phyloP scores from a whole-genome alignment of 2,329 filamentous ascomycete genomes.

The Ophiosphaerella narmari region DNA sequence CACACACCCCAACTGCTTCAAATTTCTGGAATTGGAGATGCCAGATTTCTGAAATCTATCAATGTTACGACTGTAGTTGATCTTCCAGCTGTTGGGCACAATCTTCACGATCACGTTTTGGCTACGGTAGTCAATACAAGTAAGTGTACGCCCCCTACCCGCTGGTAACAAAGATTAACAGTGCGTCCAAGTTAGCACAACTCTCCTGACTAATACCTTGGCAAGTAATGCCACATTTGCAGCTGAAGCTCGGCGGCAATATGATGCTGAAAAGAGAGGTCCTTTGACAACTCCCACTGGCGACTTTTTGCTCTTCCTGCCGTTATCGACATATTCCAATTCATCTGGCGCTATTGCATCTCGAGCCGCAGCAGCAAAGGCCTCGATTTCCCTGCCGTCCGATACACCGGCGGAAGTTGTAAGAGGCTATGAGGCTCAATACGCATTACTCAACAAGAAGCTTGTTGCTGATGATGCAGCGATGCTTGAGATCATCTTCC shows the following conservation, averaged over 20 bases:
- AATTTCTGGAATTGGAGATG: conserved; percentile 33
- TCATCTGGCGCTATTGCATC: conserved; percentile 15
- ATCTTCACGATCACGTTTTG: conserved; percentile 27
- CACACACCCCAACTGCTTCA: conserved; percentile 35
- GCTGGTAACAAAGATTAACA: background rate
- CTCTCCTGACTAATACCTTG: no score
- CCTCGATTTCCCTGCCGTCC: conserved; percentile 20
- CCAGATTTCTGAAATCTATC: conserved; percentile 22
- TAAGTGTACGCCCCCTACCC: conserved; percentile 1
- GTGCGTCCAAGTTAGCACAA: background rate
- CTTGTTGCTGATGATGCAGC: conserved; percentile 21
- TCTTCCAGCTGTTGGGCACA: conserved; percentile 32
- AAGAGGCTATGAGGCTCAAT: conserved; percentile 20
- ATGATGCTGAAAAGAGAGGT: conserved; percentile 13
- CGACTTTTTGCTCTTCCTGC: conserved; percentile 30
- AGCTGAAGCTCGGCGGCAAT: conserved; percentile 22
- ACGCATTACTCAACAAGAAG: conserved; percentile 21
- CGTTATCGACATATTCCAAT: conserved; percentile 23
- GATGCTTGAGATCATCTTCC: conserved; percentile 26
- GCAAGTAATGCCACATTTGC: conserved; percentile 23
- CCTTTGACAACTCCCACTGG: conserved; percentile 21
- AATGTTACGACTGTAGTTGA: conserved; percentile 23
- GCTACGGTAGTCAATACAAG: conserved; percentile 14
- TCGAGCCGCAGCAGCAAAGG: conserved; percentile 16
- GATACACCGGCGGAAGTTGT: conserved; percentile 20